Evolutionary conservation across 768 basidiomycete genomes (phyloP), one percentile per base, ranked within the genome.

Genomic region (Lentinus brumalis): DNA sequence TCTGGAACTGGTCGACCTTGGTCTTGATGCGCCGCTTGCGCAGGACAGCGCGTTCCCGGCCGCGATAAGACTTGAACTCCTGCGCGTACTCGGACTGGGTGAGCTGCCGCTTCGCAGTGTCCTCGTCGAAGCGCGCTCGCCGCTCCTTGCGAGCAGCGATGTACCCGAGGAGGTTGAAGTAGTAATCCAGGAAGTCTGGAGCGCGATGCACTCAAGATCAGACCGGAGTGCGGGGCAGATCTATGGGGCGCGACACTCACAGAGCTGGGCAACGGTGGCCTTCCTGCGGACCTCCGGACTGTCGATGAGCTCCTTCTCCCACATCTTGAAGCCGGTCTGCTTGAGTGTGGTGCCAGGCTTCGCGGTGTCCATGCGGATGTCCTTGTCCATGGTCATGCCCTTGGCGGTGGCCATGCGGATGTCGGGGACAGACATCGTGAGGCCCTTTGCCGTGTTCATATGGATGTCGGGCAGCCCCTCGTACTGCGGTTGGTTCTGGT

Each of bases 221-320:
- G 26, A 32, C 31, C 18, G 2, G n/a, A 16, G 7, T 29, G 11
- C 30, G 26, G 38, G 45, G 32, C 4, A 57, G 56, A 57, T 38
- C 18, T 26, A 32, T 15, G 39, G 26, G 15, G 35, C 11, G 35
- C 5, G 44, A 38, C 35, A 80, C 88, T 69, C 71, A 96, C 95
- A 99, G 49, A 99, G 85, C 71, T 99, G 97, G 18, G 96, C 95
- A 10, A 99, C 94, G 1, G 96, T 98, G 1, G 96, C 91, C 74
- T 99, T 98, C 57, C 97, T 85, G 74, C 86, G 93, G 55, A 98
- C 89, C 73, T 98, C 97, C 15, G 87, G 73, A 61, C 86, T 94
- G 41, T 92, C 88, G 49, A 97, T 70, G 39, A 97, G 78, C 66
- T 94, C 89, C 64, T 82, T 83, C 76, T 99, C 95, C 94, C 94